Evolutionary conservation across 176 grass and related monocot species (phyloP), one percentile per base, ranked within the genome.

Genomic region (Metroxylon sagu): DNA sequence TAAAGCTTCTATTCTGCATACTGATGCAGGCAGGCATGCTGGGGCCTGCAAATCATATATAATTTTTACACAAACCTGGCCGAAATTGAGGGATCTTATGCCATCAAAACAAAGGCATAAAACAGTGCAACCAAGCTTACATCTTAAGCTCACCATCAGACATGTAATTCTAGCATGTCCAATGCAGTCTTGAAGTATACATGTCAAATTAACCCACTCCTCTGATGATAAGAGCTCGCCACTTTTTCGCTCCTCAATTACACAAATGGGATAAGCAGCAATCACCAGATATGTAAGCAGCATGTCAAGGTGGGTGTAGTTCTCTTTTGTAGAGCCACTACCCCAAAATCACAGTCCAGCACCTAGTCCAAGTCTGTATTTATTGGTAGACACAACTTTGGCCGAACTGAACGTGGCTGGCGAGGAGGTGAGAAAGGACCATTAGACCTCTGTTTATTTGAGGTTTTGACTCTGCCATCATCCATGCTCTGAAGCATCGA

Each of bases 351-450:
- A 43, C 0, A 35, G 35, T 43, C 35, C 35, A 18, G n/a, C 17
- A 23, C 25, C 79, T 90, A 88, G 74, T 84, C 86, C 1, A 88
- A 98, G 56, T 89, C 88, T 51, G 69, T 74, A 76, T 98, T 79
- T 68, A 98, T 64, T 56, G 85, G 85, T 71, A 82, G 72, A 76
- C 76, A 83, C 25, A 88, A 62, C 28, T 77, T 70, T 60, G 81
- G 78, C 64, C 76, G 74, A 57, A 77, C 77, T 68, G 93, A 85
- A 55, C 72, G 87, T 17, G 81, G 81, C 61, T 92, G 87, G 17
- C 76, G 87, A 51, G 88, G 79, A 82, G 88, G 84, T 79, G 88
- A 89, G 66, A 98, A 98, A 62, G 81, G 73, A 59, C 80, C 71
- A 61, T 89, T 70, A 61, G 72, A 78, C 52, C 76, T 82, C 67